Evolutionary conservation across 1,139 yeast genomes (phyloP).

Genomic region (Candida sojae): DNA sequence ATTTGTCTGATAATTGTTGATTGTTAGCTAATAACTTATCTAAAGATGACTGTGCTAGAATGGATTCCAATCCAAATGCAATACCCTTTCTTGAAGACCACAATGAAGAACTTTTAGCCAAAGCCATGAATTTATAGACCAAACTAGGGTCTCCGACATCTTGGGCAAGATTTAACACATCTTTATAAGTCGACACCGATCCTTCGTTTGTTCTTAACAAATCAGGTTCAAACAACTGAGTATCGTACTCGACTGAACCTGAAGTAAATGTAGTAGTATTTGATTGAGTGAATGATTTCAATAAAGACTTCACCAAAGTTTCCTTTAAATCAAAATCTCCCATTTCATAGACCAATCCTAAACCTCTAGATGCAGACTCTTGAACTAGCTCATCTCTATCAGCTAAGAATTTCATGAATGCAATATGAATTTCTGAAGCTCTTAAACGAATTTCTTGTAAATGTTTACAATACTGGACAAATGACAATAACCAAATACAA

Average conservation of each 20-base stretch:
- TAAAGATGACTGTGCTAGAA: conserved; percentile 75
- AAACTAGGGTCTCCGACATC: conserved; percentile 95
- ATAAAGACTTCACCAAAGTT: conserved; percentile 69
- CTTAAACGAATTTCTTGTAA: conserved; percentile 40
- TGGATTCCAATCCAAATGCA: conserved; percentile 89
- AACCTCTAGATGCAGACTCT: conserved; percentile 89
- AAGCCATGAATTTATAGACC: conserved; percentile 91
- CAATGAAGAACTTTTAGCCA: conserved; percentile 82
- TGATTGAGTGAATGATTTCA: conserved; percentile 77
- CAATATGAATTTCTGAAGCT: conserved; percentile 61
- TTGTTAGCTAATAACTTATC: conserved; percentile 62
- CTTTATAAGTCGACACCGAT: conserved; percentile 85
- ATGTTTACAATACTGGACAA: conserved; percentile 73
- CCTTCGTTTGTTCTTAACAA: conserved; percentile 78
- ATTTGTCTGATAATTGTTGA: conserved; percentile 51
- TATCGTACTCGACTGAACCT: conserved; percentile 76
- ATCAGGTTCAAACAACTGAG: conserved; percentile 85
- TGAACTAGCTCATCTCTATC: conserved; percentile 84
- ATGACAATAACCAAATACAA: conserved; percentile 82
- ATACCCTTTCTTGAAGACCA: conserved; percentile 95
- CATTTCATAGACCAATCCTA: conserved; percentile 76
- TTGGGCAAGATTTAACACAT: conserved; percentile 79
- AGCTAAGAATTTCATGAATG: conserved; percentile 74
- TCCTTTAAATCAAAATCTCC: conserved; percentile 74
- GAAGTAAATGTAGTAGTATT: conserved; percentile 54